Percentiles rank a stretch among this genome's conserved stretches.
These are phyloP conservation scores for Microdochium trichocladiopsis DNA, from an alignment of 2,329 filamentous ascomycete species.

Conservation along the genomic window DNA sequence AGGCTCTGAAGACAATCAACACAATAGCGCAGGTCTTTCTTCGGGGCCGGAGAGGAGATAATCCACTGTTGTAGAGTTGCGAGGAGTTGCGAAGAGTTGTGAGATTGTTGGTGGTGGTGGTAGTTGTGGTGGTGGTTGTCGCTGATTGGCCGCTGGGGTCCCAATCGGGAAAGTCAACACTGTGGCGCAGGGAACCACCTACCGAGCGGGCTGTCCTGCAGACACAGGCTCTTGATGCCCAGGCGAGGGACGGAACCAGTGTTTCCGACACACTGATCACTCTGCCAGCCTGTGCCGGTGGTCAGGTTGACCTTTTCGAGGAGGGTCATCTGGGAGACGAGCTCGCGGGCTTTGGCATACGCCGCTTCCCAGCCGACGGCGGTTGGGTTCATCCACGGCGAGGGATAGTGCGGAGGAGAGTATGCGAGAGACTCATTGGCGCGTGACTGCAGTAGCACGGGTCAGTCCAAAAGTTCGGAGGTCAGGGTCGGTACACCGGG, in stretches of 20 bases:
- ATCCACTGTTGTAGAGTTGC: too few relatives aligned
- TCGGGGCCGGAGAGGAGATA: neutral
- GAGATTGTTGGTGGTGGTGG: neutral
- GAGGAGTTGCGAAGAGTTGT: neutral
- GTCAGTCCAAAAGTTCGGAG: neutral
- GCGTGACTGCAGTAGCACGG: neutral
- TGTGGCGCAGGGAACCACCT: slow-evolving; percentile 26
- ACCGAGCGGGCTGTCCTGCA: slow-evolving; percentile 81
- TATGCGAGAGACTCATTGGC: slow-evolving; percentile 2
- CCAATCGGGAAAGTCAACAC: neutral
- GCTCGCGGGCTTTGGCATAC: slow-evolving; percentile 66
- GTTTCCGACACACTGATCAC: slow-evolving; percentile 73
- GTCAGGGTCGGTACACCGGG: neutral
- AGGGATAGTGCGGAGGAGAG: slow-evolving; percentile 67
- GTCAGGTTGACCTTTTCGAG: slow-evolving; percentile 92
- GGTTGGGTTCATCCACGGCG: slow-evolving; percentile 74
- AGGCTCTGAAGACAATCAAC: neutral
- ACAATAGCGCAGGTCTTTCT: neutral
- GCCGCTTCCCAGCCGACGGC: slow-evolving; percentile 69
- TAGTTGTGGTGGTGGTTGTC: too few relatives aligned
- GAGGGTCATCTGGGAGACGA: slow-evolving; percentile 78
- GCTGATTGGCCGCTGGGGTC: too few relatives aligned
- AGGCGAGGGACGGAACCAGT: slow-evolving; percentile 62
- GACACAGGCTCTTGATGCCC: slow-evolving; percentile 66
- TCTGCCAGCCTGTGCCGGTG: slow-evolving; percentile 73